Evolutionary conservation across 106 monocot species (phyloP).

Genomic region (Apostasia shenzhenica): DNA sequence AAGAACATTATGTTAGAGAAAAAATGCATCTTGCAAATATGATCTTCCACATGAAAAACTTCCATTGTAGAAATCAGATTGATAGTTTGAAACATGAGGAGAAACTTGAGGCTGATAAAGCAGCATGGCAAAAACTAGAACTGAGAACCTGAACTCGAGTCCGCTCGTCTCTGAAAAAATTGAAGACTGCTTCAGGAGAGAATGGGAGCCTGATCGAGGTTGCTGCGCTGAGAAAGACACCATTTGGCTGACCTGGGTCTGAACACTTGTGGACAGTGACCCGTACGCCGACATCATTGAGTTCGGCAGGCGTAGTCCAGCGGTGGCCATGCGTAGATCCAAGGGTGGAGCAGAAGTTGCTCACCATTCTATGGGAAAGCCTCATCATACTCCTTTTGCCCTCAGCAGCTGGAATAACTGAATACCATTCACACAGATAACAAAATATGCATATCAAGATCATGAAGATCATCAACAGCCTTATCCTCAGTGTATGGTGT

Average conservation of each 20-base stretch:
- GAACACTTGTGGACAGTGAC: constrained; percentile 33
- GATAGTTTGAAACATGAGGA: not conserved
- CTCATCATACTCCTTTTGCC: constrained; percentile 68
- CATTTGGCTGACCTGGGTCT: constrained; percentile 32
- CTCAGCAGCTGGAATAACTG: constrained; percentile 35
- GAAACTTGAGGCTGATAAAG: not conserved
- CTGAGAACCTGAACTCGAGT: constrained; percentile 38
- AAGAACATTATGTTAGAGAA: not conserved
- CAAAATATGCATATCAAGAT: not conserved
- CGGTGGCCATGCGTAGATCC: constrained; percentile 27
- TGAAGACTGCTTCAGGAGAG: constrained; percentile 35
- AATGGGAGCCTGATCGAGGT: constrained; percentile 62
- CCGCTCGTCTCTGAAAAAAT: constrained; percentile 42
- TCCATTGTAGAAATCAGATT: not conserved
- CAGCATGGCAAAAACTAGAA: too few species aligned
- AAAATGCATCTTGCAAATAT: not conserved
- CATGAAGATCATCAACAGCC: not conserved
- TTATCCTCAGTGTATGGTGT: too few species aligned
- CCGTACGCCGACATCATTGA: constrained; percentile 47
- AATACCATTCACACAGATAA: not conserved
- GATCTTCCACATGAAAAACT: not conserved
- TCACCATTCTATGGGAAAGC: constrained; percentile 70
- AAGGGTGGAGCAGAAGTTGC: constrained; percentile 46
- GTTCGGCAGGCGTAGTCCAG: constrained; percentile 38
- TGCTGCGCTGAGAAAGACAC: constrained; percentile 45